phyloP scores from a whole-genome alignment of 2,329 filamentous ascomycete genomes.

The Penicillium italicum region DNA sequence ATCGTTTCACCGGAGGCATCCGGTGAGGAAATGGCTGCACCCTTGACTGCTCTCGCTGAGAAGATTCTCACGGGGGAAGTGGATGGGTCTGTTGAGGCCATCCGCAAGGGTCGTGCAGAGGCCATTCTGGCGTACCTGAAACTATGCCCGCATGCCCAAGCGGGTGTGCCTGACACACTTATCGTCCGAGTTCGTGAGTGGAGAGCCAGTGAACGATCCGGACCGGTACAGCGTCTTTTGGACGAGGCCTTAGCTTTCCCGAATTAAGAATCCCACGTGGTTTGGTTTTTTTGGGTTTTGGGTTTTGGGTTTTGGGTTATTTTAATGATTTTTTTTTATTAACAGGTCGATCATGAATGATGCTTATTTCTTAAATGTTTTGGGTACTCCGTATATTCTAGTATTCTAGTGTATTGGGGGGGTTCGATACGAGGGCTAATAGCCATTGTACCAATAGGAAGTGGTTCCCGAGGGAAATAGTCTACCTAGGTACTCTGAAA shows the following conservation, averaged over 20 bases:
- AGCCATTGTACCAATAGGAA: background rate
- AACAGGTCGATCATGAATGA: background rate
- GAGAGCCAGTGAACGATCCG: slow-evolving; percentile 41
- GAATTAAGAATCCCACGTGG: slow-evolving; percentile 7
- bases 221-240: slow-evolving; percentile 33
- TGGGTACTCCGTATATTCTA: too few species aligned
- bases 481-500: too few species aligned
- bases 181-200: slow-evolving; percentile 30
- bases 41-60: slow-evolving; percentile 28
- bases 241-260: slow-evolving; percentile 28
- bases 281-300: background rate
- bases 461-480: too few species aligned
- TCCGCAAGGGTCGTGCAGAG: slow-evolving; percentile 39
- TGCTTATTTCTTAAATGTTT: background rate
- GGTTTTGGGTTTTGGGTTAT: background rate
- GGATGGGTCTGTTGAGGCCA: slow-evolving; percentile 35
- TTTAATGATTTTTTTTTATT: background rate
- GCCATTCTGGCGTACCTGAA: slow-evolving; percentile 33
- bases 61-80: slow-evolving; percentile 33
- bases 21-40: slow-evolving; percentile 25
- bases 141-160: slow-evolving; percentile 16
- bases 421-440: background rate
- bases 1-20: slow-evolving; percentile 10
- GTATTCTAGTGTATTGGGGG: too few species aligned
- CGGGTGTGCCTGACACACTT: slow-evolving; percentile 17